phyloP scores from a whole-genome alignment of 352 stramenopile genomes.

The Pythium periplocum region DNA sequence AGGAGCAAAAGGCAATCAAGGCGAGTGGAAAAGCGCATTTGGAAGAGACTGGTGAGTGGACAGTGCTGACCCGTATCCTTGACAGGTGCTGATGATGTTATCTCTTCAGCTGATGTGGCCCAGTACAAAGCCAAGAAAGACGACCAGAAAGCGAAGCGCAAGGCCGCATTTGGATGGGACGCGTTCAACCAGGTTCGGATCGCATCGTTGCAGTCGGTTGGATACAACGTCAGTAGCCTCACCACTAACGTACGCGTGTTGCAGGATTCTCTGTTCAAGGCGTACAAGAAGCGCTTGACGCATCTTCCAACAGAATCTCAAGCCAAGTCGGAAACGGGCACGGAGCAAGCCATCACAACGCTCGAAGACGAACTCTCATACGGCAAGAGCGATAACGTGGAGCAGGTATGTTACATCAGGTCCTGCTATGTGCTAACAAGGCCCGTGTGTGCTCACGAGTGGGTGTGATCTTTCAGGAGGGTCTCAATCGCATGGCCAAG shows the following conservation, averaged over 20 bases:
- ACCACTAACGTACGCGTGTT: neutral
- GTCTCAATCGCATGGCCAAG: constrained; percentile 64
- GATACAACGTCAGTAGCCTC: no score
- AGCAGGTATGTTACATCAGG: constrained; percentile 27
- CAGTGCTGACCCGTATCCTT: constrained; percentile 2
- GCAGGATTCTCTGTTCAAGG: constrained; percentile 76
- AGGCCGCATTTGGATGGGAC: constrained; percentile 80
- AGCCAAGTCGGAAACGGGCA: constrained; percentile 6
- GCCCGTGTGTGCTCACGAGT: neutral
- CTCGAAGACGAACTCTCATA: constrained; percentile 63
- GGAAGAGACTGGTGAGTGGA: constrained; percentile 46
- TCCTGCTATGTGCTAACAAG: constrained; percentile 5
- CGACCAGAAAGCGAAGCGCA: constrained; percentile 71
- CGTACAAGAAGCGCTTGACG: constrained; percentile 78
- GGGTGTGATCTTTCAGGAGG: constrained; percentile 25
- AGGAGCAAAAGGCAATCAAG: constrained; percentile 50
- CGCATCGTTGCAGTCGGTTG: no score
- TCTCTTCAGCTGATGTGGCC: constrained; percentile 32
- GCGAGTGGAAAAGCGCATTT: constrained; percentile 49
- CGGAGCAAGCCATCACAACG: constrained; percentile 9
- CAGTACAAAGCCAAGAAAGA: constrained; percentile 56
- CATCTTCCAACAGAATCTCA: constrained; percentile 38
- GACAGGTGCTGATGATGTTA: neutral
- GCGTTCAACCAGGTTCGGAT: constrained; percentile 61
- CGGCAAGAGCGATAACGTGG: constrained; percentile 47